Evolutionary conservation across 208 protist species (phyloP).

Genomic region (Acanthamoeba royreba): DNA sequence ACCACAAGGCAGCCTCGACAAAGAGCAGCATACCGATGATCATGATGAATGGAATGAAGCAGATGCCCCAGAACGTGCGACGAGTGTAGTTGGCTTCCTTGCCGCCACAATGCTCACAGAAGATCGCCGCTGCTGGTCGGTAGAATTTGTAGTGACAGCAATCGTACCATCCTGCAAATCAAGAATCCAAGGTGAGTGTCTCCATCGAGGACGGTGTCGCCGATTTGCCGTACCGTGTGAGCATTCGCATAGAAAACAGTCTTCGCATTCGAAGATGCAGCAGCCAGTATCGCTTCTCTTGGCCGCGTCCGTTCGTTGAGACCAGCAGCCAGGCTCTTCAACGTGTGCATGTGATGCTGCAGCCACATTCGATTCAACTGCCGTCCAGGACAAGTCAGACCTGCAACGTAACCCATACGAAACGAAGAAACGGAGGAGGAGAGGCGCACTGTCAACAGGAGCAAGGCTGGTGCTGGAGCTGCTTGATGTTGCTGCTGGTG

Average conservation of each 20-base stretch:
- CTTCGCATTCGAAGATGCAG: not conserved
- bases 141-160: not conserved
- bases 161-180: not conserved
- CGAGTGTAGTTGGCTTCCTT: not conserved
- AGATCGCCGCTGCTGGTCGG: not conserved
- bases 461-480: no score
- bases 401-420: no score
- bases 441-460: no score
- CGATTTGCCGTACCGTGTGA: not conserved
- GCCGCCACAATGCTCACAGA: not conserved
- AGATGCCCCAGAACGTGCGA: constrained; percentile 27
- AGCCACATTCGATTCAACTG: no score
- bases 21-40: constrained; percentile 6
- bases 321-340: no score
- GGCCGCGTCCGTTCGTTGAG: not conserved
- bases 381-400: no score
- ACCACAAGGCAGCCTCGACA: not conserved
- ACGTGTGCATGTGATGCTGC: no score
- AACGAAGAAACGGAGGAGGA: no score
- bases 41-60: not conserved
- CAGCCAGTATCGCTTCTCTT: not conserved
- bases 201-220: no score
- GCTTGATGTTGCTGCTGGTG: no score
- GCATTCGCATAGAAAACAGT: not conserved
- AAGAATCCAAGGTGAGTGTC: not conserved